Evolutionary conservation across 2,329 filamentous ascomycete species (phyloP), one percentile per base, ranked within the genome.

Genomic region (Diplodia sapinea): DNA sequence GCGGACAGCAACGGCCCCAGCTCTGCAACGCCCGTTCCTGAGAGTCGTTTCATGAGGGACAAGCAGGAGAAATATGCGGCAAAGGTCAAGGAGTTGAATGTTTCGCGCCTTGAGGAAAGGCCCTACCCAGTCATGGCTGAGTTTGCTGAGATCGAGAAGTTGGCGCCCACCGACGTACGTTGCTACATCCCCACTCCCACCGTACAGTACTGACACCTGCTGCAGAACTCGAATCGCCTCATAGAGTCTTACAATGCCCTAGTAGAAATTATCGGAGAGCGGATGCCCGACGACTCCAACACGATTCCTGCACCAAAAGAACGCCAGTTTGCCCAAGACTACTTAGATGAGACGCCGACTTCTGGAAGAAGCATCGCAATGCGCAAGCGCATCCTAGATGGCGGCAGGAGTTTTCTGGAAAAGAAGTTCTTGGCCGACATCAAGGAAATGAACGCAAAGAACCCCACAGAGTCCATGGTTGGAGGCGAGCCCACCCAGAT

Each of bases 401-500:
- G 94, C 2, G 93, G 93, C 62, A 91, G 92, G 70, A 82, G 79
- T 15, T 96, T 91, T 78, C 82, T 98, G 31, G 94, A 98, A 79
- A 89, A 88, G 73, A 87, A 90, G 70, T 97, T 96, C 78, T 89
- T 91, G 75, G 83, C 85, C 59, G 89, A 94, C 71, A 85, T 98
- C 47, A 92, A 97, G 75, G 85, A 83, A 11, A 83, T 91, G 50
- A 90, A 99, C 69, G 85, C 87, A 49, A 96, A 91, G 78, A 92
- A 95, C 76, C 93, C 94, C 2, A 88, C 90, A 66, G 94, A 97
- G 76, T 94, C 95, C 36, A 92, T 92, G 75, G 86, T 97, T 51
- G 95, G 95, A 69, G 95, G 95, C 71, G 87, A 93, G 50, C 95
- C 95, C 1, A 93, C 94, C 66, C 87, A 93, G 26, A 86, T 94